Base-by-base conservation (phyloP, 352 stramenopile genomes). In the Phytophthora pistaciae region DNA sequence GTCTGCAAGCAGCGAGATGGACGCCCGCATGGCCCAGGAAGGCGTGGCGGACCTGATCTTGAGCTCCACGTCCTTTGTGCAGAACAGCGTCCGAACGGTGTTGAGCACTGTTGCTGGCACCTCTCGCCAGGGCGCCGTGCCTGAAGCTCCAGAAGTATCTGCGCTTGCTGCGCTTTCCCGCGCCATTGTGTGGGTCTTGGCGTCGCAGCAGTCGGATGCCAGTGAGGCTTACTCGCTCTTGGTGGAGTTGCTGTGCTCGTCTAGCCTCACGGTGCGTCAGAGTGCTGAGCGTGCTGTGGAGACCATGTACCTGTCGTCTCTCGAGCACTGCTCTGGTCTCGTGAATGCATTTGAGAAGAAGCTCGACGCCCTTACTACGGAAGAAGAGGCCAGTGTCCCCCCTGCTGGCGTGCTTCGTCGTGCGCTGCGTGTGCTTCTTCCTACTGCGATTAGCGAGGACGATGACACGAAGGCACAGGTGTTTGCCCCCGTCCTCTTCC, bases 181-280 rank as follows among this genome's bases (percentile, higher is more conserved):
- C 10, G 74, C 87, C 38, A 69, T 95, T 13, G 75, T 83, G 57
- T 95, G 87, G 87, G 87, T 93, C 38, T 75, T 95, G 13, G 78
- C 83, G 40, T 93, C 84, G 5, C 73, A 91, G 53, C 84, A 93
- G 48, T 55, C 77, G 21, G 70, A 91, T 50, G 66, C 77, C 8
- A 77, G 56, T 7, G 76, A 77, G 40, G 78, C 82, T 20, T 92
- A 93, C 69, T 81, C 74, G 21, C 68, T 90, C 18, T 64, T 89
- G 33, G 82, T 93, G 21, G 85, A 93, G 29, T 58, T 95, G 9
- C 62, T 95, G 23, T 79, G 74, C 42, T 90, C 75, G 20, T 70
- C 78, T 5, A 85, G 79, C 48, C 75, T 86, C 5, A 74, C 72
- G 8, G 84, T 89, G 21, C 87, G 87, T 48, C 72, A 83, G 27